These are phyloP conservation scores for Nitzschia putrida DNA, from an alignment of 108 stramenopile genomes.

Conservation along the genomic window DNA sequence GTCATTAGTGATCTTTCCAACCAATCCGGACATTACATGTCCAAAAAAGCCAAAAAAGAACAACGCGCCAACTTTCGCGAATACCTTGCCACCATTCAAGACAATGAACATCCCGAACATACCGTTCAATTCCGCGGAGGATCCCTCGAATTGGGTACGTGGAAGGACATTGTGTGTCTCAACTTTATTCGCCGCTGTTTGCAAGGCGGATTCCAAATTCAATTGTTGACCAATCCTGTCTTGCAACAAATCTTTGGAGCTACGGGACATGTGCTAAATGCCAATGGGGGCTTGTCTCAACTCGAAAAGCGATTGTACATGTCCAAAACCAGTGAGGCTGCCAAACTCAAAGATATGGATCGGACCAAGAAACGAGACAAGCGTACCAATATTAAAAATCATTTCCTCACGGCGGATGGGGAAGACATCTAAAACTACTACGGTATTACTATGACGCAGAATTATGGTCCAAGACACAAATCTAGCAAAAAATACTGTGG, in stretches of 20 bases:
- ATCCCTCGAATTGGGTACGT: constrained; percentile 52
- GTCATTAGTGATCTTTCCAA: constrained; percentile 69
- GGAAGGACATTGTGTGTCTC: constrained; percentile 78
- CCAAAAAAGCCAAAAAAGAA: constrained; percentile 81
- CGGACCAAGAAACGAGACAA: constrained; percentile 61
- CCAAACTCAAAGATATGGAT: constrained; percentile 68
- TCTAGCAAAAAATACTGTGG: neutral
- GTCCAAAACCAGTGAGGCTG: constrained; percentile 75
- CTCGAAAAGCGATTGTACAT: constrained; percentile 74
- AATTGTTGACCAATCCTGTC: constrained; percentile 76
- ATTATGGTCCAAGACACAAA: neutral
- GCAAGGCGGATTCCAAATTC: constrained; percentile 83
- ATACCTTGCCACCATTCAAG: constrained; percentile 73
- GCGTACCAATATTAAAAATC: constrained; percentile 79
- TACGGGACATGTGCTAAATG: constrained; percentile 33
- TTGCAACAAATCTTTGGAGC: constrained; percentile 79
- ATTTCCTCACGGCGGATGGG: constrained; percentile 74
- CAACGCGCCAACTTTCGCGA: constrained; percentile 83
- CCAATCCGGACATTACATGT: constrained; percentile 73
- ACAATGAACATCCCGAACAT: constrained; percentile 70
- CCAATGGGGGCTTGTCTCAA: constrained; percentile 51
- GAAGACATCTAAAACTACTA: constrained; percentile 62
- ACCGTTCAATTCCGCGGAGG: constrained; percentile 70
- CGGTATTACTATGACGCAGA: neutral
- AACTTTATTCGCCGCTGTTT: constrained; percentile 81